Percentiles rank a stretch among this genome's conserved stretches.
phyloP scores from a whole-genome alignment of 352 stramenopile genomes.

The Globisporangium abappressorium region DNA sequence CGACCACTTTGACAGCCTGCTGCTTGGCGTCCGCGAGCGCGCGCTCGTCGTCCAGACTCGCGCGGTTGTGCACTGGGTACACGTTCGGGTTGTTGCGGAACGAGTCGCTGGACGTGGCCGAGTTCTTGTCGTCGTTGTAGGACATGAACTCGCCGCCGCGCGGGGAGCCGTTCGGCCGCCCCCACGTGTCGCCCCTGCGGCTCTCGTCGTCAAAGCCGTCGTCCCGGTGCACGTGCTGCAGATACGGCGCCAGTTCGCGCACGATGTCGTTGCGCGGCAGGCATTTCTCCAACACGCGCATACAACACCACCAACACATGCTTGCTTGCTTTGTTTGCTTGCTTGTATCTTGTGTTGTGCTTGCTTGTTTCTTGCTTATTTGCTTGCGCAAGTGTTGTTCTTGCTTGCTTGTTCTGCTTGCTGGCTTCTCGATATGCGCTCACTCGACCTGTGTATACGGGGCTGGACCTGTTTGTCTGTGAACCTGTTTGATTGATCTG shows the following conservation, averaged over 20 bases:
- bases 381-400: too few relatives aligned
- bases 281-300: slow-evolving; percentile 84
- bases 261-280: slow-evolving; percentile 87
- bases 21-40: slow-evolving; percentile 30
- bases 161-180: slow-evolving; percentile 37
- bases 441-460: neutral
- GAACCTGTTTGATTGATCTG: neutral
- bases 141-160: slow-evolving; percentile 41
- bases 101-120: slow-evolving; percentile 55
- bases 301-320: slow-evolving; percentile 89
- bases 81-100: slow-evolving; percentile 47
- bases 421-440: neutral
- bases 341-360: neutral
- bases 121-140: slow-evolving; percentile 49
- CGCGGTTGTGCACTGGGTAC: slow-evolving; percentile 26
- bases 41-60: slow-evolving; percentile 21
- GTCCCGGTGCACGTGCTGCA: slow-evolving; percentile 82
- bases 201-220: slow-evolving; percentile 61
- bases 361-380: neutral
- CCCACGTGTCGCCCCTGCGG: slow-evolving; percentile 42
- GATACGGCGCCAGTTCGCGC: slow-evolving; percentile 77
- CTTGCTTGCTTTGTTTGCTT: neutral
- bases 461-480: neutral
- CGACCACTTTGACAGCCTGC: slow-evolving; percentile 7
- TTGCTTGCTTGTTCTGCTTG: neutral